Evolutionary conservation across 1,139 yeast genomes (phyloP).

Genomic region (Protomyces inundatus): DNA sequence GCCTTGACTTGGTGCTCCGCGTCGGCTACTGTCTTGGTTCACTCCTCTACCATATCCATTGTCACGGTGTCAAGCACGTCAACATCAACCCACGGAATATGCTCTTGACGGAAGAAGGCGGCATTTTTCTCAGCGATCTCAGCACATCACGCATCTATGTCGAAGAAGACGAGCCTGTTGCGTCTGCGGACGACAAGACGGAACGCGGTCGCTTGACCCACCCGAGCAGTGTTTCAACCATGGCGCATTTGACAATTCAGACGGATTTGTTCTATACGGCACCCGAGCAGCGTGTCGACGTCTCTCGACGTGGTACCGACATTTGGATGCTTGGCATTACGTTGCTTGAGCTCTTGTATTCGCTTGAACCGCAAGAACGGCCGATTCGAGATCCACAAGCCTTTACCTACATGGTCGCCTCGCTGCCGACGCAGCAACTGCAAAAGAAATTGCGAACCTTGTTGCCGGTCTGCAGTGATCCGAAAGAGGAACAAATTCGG

Average conservation of each 20-base stretch:
- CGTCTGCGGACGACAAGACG: neutral
- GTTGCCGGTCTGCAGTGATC: conserved; percentile 8
- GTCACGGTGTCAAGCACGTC: conserved; percentile 25
- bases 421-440: conserved; percentile 14
- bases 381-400: conserved; percentile 12
- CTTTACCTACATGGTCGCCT: conserved; percentile 22
- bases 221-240: conserved; percentile 19
- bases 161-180: conserved; percentile 4
- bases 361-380: conserved; percentile 19
- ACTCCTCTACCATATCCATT: conserved; percentile 19
- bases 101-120: conserved; percentile 19
- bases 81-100: conserved; percentile 22
- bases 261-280: conserved; percentile 23
- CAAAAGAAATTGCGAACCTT: conserved; percentile 2
- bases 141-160: conserved; percentile 20
- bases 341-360: conserved; percentile 11
- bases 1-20: conserved; percentile 14
- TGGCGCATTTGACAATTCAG: conserved; percentile 21
- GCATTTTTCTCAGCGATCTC: conserved; percentile 17
- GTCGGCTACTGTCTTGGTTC: conserved; percentile 24
- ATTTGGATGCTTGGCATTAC: conserved; percentile 25
- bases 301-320: conserved; percentile 25
- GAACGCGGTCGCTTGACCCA: conserved; percentile 19
- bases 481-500: conserved; percentile 13
- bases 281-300: conserved; percentile 22